Evolutionary conservation across 1,284 basidiomycete species (phyloP), one percentile per base, ranked within the genome.

Genomic region (Ustilago loliicola): DNA sequence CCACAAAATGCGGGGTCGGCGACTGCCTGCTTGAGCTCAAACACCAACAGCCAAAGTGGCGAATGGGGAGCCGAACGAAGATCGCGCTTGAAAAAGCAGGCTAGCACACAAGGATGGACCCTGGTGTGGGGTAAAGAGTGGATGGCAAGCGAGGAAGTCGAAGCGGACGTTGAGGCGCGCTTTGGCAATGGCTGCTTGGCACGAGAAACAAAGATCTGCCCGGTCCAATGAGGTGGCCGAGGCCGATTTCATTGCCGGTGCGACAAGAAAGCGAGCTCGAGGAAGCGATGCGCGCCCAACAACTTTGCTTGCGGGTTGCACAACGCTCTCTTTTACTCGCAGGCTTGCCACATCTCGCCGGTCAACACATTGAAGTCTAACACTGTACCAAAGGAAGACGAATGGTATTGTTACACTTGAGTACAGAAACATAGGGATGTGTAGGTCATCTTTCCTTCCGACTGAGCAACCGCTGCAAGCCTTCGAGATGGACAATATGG

Each of bases 401-500:
- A 21, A 8, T 7, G 17, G 19, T 23, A 47, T 17, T 27, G 48
- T 50, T 50, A 29, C 48, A 50, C 29, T 15, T 21, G 13, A 48
- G 25, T 19, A 50, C 17, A 15, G 2, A 50, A 27, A 8, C 25
- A 48, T 15, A 23, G 45, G 45, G 21, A 10, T 25, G 21, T 6
- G 23, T 19, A 47, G 7, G 25, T 65, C 61, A 72, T 27, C 70
- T 63, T 27, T 69, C 74, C 55, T 77, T 77, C 2, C 74, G 54
- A 21, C 69, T 69, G 25, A 77, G 66, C 40, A 73, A 52, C 19
- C 66, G 52, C 42, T 73, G 66, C 50, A 77, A 36, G 9, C 72
- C 66, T 10, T 81, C 80, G 15, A 83, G 58, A 52, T 83, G 82
- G 6, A 83, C 59, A 38, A 83, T 63, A 38, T 83, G 82, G 10